phyloP scores from a whole-genome alignment of 2,329 filamentous ascomycete genomes.

The Trichophyton rubrum region DNA sequence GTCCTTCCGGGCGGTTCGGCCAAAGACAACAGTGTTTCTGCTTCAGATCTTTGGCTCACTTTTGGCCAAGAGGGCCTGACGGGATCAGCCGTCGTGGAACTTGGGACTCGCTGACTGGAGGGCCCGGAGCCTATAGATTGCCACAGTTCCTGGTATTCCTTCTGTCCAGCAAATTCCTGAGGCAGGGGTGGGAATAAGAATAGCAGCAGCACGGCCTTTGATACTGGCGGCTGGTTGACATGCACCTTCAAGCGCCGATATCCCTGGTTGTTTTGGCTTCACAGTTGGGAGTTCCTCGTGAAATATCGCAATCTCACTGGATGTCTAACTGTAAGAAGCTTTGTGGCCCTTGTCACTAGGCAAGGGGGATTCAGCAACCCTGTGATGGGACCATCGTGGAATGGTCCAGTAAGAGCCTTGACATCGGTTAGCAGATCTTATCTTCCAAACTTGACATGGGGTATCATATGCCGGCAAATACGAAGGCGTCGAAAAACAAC shows the following conservation, averaged over 20 bases:
- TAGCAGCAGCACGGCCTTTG: background rate
- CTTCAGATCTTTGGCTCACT: background rate
- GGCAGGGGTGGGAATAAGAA: background rate
- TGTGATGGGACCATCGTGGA: background rate
- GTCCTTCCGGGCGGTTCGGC: background rate
- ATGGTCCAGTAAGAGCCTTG: background rate
- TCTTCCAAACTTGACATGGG: background rate
- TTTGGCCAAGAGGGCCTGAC: background rate
- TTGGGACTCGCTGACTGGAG: no score
- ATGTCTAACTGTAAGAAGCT: background rate
- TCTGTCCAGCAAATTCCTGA: background rate
- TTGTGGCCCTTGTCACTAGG: background rate
- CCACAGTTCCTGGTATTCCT: background rate
- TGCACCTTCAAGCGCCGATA: background rate
- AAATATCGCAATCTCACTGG: background rate
- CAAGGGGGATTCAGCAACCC: background rate
- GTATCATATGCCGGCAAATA: background rate
- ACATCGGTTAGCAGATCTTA: background rate
- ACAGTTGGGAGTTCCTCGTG: background rate
- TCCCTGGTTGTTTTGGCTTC: background rate
- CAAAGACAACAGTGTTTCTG: background rate
- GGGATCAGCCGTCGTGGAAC: background rate
- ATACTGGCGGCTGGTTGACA: background rate
- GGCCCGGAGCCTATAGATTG: background rate
- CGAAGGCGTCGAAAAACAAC: background rate